These are phyloP conservation scores for Chlorella variabilis DNA, from an alignment of 163 green algal species.

Conservation along the genomic window DNA sequence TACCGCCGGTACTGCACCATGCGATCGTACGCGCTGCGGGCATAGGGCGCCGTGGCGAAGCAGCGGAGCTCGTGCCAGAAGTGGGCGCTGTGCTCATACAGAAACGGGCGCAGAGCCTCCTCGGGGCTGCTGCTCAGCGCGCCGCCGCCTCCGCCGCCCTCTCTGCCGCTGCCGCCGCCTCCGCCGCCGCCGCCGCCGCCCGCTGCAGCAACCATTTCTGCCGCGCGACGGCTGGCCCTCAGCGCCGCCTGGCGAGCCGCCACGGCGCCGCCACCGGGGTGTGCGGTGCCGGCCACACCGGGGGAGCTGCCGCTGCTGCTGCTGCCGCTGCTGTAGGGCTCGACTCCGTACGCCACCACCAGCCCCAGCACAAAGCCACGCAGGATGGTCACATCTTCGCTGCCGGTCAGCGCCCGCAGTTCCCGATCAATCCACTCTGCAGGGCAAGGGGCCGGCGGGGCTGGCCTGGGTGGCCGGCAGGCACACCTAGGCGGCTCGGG, in stretches of 20 bases:
- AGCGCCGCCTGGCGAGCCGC: background rate
- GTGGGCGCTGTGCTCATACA: conserved; percentile 42
- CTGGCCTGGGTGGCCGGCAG: too few species aligned
- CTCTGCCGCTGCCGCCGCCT: background rate
- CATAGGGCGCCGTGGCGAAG: conserved; percentile 48
- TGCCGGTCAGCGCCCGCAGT: conserved; percentile 46
- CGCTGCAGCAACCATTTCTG: conserved; percentile 10
- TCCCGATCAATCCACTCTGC: conserved; percentile 52
- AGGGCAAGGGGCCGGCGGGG: too few species aligned
- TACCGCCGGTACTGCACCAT: conserved; percentile 32
- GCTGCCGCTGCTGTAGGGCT: background rate
- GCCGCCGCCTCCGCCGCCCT: background rate
- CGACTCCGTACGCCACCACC: conserved; percentile 34
- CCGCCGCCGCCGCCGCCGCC: background rate
- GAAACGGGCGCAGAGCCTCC: conserved; percentile 48
- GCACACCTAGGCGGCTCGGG: too few species aligned
- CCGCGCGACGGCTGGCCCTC: background rate
- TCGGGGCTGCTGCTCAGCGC: conserved; percentile 7
- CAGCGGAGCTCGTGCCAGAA: conserved; percentile 66
- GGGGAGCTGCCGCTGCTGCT: background rate
- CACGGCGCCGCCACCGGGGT: background rate
- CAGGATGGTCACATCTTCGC: conserved; percentile 47
- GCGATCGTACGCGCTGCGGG: conserved; percentile 44
- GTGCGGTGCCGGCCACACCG: background rate
- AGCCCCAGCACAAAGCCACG: conserved; percentile 50